A percentile compares a stretch with the other conserved stretches of the same genome.
Evolutionary conservation across 768 basidiomycete genomes (phyloP).

Genomic region (Pisolithus microcarpus): DNA sequence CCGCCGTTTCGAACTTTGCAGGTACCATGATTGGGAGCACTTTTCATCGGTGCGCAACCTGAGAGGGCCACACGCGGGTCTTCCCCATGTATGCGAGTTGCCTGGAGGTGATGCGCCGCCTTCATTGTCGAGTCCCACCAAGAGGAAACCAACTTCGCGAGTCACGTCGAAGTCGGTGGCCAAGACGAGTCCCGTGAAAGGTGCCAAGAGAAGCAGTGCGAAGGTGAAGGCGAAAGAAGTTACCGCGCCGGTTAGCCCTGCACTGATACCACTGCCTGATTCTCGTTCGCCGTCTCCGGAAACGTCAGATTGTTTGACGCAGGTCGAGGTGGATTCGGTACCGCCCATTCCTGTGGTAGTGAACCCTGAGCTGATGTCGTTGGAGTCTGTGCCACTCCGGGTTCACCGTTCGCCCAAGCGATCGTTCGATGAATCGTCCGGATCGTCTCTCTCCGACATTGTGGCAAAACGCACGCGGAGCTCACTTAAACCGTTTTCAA

Average conservation of each 20-base stretch:
- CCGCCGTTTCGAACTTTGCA: slow-evolving; percentile 21
- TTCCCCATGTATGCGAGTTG: slow-evolving; percentile 56
- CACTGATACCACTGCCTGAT: slow-evolving; percentile 31
- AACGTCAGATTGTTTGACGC: slow-evolving; percentile 15
- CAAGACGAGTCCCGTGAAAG: slow-evolving; percentile 8
- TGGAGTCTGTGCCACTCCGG: slow-evolving; percentile 22
- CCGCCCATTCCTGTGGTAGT: slow-evolving; percentile 22
- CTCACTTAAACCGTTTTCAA: slow-evolving; percentile 11
- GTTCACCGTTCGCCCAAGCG: slow-evolving; percentile 49
- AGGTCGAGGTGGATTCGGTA: slow-evolving; percentile 22
- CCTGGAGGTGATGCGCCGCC: slow-evolving; percentile 26
- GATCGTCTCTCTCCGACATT: slow-evolving; percentile 29
- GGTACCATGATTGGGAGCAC: slow-evolving; percentile 93
- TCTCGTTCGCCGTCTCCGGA: slow-evolving; percentile 34
- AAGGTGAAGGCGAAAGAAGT: slow-evolving; percentile 19
- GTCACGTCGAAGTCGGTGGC: slow-evolving; percentile 20
- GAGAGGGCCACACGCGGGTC: slow-evolving; percentile 72
- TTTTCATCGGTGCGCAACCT: slow-evolving; percentile 91
- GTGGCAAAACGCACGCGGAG: slow-evolving; percentile 31
- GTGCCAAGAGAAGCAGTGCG: slow-evolving; percentile 16
- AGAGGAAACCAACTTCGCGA: slow-evolving; percentile 30
- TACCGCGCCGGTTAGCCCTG: slow-evolving; percentile 16
- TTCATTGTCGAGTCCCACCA: slow-evolving; percentile 24
- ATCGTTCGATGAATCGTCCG: slow-evolving; percentile 51
- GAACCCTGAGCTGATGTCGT: slow-evolving; percentile 8